Conservation (phyloP, 257 asterid species). For the Scutellaria minor region DNA sequence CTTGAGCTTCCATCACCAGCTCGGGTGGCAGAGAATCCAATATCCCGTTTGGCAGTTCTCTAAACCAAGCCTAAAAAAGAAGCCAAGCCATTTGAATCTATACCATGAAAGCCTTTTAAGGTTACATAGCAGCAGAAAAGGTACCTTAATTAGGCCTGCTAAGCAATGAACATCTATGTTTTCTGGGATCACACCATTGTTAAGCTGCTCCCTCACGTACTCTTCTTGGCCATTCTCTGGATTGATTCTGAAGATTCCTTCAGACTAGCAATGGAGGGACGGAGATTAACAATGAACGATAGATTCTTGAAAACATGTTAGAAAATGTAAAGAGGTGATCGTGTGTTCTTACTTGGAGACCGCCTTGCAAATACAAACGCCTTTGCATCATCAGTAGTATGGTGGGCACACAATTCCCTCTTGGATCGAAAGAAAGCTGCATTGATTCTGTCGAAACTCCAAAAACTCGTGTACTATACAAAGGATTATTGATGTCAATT, state of each 20-base stretch:
- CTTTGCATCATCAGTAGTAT: constrained; percentile 90
- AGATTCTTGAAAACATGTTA: too few species aligned
- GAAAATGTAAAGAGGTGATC: neutral
- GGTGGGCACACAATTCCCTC: constrained; percentile 89
- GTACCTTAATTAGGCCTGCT: constrained; percentile 83
- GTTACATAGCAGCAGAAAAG: neutral
- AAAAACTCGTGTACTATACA: constrained; percentile 72
- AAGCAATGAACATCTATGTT: constrained; percentile 79
- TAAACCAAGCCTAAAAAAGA: constrained; percentile 72
- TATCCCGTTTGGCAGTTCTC: constrained; percentile 83
- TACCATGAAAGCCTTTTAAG: neutral
- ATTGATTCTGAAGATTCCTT: constrained; percentile 84
- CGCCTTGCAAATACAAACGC: constrained; percentile 73
- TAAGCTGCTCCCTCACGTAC: constrained; percentile 64
- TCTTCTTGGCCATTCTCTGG: constrained; percentile 78
- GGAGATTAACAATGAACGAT: too few species aligned
- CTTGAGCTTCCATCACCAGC: constrained; percentile 70
- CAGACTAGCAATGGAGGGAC: constrained; percentile 41
- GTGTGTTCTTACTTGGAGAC: constrained; percentile 64
- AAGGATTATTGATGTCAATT: constrained; percentile 8
- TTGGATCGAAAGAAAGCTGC: constrained; percentile 87
- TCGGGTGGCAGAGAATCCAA: constrained; percentile 80
- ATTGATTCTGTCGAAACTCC: constrained; percentile 94
- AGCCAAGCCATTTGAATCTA: neutral
- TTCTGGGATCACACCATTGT: constrained; percentile 62